phyloP scores from a whole-genome alignment of 371 early-diverging fungal species.

The Syncephalastrum sp. region DNA sequence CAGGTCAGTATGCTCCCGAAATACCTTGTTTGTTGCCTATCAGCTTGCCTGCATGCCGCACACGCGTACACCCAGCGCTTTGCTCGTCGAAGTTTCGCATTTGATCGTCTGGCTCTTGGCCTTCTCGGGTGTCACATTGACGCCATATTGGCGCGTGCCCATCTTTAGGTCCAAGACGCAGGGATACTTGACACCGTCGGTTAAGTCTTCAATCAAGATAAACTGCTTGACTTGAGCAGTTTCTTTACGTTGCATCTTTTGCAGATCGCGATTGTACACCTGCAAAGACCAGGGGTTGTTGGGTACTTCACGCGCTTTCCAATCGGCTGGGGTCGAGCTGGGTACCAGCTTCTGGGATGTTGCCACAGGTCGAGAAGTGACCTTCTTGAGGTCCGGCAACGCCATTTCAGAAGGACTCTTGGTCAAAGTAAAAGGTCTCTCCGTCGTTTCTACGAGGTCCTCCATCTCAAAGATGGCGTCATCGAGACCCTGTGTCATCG shows the following conservation, averaged over 20 bases:
- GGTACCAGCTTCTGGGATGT: neutral
- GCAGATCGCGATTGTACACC: conserved; percentile 36
- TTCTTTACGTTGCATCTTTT: conserved; percentile 31
- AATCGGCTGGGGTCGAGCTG: conserved; percentile 6
- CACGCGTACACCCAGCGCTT: conserved; percentile 87
- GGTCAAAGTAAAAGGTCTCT: conserved; percentile 19
- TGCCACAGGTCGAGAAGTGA: conserved; percentile 18
- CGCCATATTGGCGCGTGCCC: conserved; percentile 96
- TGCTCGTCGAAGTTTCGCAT: conserved; percentile 89
- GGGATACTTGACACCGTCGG: conserved; percentile 81
- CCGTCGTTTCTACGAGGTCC: neutral
- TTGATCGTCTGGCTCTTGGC: conserved; percentile 83
- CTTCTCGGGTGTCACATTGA: conserved; percentile 83
- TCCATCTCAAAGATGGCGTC: conserved; percentile 15
- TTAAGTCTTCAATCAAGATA: conserved; percentile 78
- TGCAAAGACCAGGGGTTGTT: conserved; percentile 41
- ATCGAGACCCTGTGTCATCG: neutral
- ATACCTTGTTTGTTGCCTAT: conserved; percentile 3
- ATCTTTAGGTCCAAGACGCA: conserved; percentile 97
- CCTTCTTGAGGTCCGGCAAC: too few relatives aligned
- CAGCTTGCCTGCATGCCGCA: conserved; percentile 93
- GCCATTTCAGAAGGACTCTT: too few relatives aligned
- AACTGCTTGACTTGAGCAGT: conserved; percentile 68
- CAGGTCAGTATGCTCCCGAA: neutral
- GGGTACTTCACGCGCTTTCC: conserved; percentile 9